Conservation (phyloP, 2,329 filamentous ascomycete genomes). For the Colletotrichum theobromicola region DNA sequence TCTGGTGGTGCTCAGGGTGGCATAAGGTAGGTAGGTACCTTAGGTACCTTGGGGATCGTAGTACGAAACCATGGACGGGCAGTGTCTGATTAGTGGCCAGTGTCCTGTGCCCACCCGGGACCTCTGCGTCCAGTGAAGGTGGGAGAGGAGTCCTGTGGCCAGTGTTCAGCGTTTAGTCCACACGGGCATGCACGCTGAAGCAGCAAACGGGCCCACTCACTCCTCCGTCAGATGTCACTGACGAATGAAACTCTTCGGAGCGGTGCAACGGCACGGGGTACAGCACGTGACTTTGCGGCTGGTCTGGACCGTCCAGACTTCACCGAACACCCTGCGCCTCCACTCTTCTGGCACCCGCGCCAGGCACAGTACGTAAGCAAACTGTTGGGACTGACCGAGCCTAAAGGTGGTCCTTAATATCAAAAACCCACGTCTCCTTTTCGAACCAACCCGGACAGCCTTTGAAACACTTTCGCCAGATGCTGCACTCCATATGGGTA, state of each 20-base stretch:
- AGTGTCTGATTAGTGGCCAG: constrained; percentile 3
- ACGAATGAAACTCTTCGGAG: constrained; percentile 12
- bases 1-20: not conserved
- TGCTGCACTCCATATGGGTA: not conserved
- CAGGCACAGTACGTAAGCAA: constrained; percentile 3
- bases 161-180: not conserved
- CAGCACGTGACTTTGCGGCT: not conserved
- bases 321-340: not conserved
- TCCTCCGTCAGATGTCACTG: not conserved
- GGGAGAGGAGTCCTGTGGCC: not conserved
- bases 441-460: not conserved
- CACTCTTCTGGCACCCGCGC: not conserved
- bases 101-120: not conserved
- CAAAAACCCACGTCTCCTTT: not conserved
- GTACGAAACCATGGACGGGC: not conserved
- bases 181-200: not conserved
- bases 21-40: not conserved
- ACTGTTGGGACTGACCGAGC: not conserved
- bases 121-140: not conserved
- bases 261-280: not conserved
- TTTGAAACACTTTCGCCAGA: constrained; percentile 2
- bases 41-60: not conserved
- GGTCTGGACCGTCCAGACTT: not conserved
- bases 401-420: not conserved
- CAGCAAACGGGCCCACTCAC: constrained; percentile 12